Conservation (phyloP, 805 yeast genomes). For the Cyberlindnera mrakii region DNA sequence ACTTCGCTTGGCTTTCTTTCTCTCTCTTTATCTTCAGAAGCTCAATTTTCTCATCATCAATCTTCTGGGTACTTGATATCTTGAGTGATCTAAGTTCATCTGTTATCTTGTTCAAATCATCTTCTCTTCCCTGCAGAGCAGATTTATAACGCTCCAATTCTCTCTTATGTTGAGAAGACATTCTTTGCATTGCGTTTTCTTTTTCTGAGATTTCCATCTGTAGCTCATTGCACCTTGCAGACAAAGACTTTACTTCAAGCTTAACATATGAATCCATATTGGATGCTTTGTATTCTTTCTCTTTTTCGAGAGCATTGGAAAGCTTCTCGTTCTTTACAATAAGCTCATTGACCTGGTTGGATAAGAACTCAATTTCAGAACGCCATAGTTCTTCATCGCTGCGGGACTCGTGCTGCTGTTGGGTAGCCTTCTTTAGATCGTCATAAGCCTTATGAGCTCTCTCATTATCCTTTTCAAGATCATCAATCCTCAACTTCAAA, state of each 20-base stretch:
- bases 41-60: conserved; percentile 32
- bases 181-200: conserved; percentile 15
- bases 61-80: conserved; percentile 23
- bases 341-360: conserved; percentile 29
- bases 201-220: conserved; percentile 23
- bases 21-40: conserved; percentile 30
- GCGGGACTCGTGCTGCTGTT: conserved; percentile 1
- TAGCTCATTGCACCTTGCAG: conserved; percentile 29
- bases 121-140: conserved; percentile 30
- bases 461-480: conserved; percentile 29
- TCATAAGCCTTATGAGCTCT: conserved; percentile 20
- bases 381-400: conserved; percentile 23
- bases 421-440: conserved; percentile 12
- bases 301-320: conserved; percentile 30
- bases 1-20: conserved; percentile 33
- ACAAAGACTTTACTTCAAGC: conserved; percentile 33
- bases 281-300: conserved; percentile 18
- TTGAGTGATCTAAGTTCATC: conserved; percentile 29
- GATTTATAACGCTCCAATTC: conserved; percentile 19
- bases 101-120: conserved; percentile 29
- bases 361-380: conserved; percentile 22
- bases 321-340: conserved; percentile 31
- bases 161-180: conserved; percentile 15
- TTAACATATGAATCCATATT: conserved; percentile 25
- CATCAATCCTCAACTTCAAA: conserved; percentile 16